These are phyloP conservation scores for Apiospora rasikravindrae DNA, from an alignment of 2,329 filamentous ascomycete species.

Conservation along the genomic window DNA sequence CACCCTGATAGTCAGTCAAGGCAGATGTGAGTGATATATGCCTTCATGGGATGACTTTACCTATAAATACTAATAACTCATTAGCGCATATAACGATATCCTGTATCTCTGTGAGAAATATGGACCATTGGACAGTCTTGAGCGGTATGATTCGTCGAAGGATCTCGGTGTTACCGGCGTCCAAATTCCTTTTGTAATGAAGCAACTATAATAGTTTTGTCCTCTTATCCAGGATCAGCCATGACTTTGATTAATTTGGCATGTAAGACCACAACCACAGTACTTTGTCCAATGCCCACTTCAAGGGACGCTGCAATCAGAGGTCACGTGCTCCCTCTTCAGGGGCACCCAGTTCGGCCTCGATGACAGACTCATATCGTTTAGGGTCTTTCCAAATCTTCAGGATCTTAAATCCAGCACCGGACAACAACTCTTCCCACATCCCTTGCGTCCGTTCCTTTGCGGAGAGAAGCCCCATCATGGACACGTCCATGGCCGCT, in stretches of 20 bases:
- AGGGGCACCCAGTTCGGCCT: background rate
- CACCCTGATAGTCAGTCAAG: constrained; percentile 33
- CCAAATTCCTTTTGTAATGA: constrained; percentile 23
- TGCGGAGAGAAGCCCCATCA: background rate
- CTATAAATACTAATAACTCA: constrained; percentile 31
- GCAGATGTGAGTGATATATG: constrained; percentile 30
- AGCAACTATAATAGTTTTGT: constrained; percentile 16
- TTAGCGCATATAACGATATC: constrained; percentile 32
- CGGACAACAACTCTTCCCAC: constrained; percentile 6
- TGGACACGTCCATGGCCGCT: background rate
- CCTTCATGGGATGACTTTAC: constrained; percentile 30
- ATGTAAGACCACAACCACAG: background rate
- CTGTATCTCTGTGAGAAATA: constrained; percentile 43
- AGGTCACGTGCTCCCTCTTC: background rate
- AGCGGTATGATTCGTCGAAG: constrained; percentile 37
- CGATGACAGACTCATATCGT: background rate
- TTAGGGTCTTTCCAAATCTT: constrained; percentile 15
- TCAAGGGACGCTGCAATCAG: background rate
- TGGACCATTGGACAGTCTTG: constrained; percentile 36
- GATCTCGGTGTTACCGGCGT: constrained; percentile 31
- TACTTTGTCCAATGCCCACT: background rate
- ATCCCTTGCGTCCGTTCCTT: background rate
- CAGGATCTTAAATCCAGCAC: background rate
- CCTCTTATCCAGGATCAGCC: background rate
- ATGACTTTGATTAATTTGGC: too few species aligned